Evolutionary conservation across 1,139 yeast species (phyloP), one percentile per base, ranked within the genome.

Genomic region (Yamadazyma membranifaciens): DNA sequence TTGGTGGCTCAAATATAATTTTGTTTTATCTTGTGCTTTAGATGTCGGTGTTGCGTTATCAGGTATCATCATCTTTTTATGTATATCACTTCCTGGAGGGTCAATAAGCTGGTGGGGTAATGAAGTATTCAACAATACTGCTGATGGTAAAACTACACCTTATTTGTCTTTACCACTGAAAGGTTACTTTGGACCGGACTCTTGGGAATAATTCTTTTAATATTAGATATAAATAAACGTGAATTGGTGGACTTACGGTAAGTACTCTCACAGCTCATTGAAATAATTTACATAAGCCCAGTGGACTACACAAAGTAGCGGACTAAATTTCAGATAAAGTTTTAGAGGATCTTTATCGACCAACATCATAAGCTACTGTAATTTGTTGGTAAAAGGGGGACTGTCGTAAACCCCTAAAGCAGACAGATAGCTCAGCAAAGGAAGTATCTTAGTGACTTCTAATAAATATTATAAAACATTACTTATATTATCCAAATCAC

Each of bases 1-100:
- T 52, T 70, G 75, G 75, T 69, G 75, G 75, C 45, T 66, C 39
- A 68, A 68, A 53, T 69, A 68, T 54, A 69, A 67, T 53, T 59
- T 59, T 45, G 62, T 67, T 30, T 62, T 69, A 48, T 68, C 74
- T 20, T 73, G 72, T 34, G 75, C 73, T 35, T 54, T 69, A 48
- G 75, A 67, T 59, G 59, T 65, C 54, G 70, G 76, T 45, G 55
- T 70, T 48, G 73, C 74, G 32, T 67, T 73, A 65, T 52, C 67
- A 40, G 57, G 63, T 34, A 65, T 69, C 51, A 51, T 71, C 40
- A 62, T 69, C 44, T 65, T 69, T 62, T 55, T 69, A 52, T 64
- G 59, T 57, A 62, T 59, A 31, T 60, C 67, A 48, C 50, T 52
- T 29, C 48, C 52, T 15, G 33, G 45, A n/a, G 56, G 63, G 44